phyloP scores from a whole-genome alignment of 1,139 yeast genomes.

The Cylindricascospora bacillispora region DNA sequence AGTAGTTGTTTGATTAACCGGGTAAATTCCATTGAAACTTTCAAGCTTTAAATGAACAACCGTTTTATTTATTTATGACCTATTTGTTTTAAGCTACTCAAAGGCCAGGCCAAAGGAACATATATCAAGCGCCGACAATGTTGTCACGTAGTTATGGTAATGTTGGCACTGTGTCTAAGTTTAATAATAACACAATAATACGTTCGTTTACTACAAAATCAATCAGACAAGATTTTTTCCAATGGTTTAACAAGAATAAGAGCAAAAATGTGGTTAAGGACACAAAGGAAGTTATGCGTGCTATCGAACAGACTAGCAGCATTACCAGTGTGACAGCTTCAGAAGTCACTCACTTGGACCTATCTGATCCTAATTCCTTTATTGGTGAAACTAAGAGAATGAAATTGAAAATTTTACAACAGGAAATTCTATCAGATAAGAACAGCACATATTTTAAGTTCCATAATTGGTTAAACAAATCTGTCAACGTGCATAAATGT shows the following conservation, averaged over 20 bases:
- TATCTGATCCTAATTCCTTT: constrained; percentile 15
- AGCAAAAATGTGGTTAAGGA: constrained; percentile 7
- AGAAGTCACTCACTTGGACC: constrained; percentile 3
- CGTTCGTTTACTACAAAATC: no score
- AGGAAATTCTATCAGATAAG: constrained; percentile 4
- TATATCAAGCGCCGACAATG: no score
- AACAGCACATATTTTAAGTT: constrained; percentile 11
- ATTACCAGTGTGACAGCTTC: background rate
- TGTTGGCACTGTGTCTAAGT: no score
- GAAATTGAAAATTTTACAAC: constrained; percentile 7
- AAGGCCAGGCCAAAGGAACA: no score
- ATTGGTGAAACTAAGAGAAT: constrained; percentile 15
- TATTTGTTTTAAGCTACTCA: no score
- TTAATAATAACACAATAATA: no score
- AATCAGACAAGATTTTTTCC: constrained; percentile 26
- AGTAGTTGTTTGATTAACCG: no score
- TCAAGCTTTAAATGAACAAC: no score
- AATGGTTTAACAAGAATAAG: constrained; percentile 26
- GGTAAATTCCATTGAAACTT: no score
- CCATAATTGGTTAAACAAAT: constrained; percentile 29
- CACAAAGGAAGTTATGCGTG: constrained; percentile 14
- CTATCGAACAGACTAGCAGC: constrained; percentile 14
- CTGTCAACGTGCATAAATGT: no score
- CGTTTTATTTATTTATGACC: no score
- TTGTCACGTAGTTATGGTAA: no score